These are phyloP conservation scores for Wickerhamiella parazyma DNA, from an alignment of 805 yeast genomes.

Conservation along the genomic window DNA sequence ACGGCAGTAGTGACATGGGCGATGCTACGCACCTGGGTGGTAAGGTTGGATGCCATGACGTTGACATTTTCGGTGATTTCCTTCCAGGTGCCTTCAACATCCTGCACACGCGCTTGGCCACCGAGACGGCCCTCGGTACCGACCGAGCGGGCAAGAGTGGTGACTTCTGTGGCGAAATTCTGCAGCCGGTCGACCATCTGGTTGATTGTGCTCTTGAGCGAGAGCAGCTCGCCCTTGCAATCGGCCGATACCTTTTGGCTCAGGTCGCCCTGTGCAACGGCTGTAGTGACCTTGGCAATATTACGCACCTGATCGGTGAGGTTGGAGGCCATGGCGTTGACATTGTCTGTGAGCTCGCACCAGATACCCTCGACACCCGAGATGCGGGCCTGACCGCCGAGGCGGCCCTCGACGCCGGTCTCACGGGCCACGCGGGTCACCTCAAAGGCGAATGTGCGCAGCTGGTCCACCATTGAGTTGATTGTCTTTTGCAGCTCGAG, in stretches of 20 bases:
- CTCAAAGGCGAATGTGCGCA: constrained; percentile 70
- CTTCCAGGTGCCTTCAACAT: constrained; percentile 80
- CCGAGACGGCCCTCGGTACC: constrained; percentile 84
- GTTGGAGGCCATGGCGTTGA: constrained; percentile 81
- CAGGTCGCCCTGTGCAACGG: constrained; percentile 73
- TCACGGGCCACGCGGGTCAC: constrained; percentile 79
- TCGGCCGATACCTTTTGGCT: constrained; percentile 76
- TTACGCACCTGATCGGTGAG: constrained; percentile 79
- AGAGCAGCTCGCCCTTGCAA: constrained; percentile 68
- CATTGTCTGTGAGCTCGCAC: constrained; percentile 76
- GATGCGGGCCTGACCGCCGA: constrained; percentile 79
- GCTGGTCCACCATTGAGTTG: constrained; percentile 79
- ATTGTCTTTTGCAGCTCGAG: constrained; percentile 74
- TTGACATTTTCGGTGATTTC: constrained; percentile 72
- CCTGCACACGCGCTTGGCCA: constrained; percentile 72
- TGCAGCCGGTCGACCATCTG: constrained; percentile 79
- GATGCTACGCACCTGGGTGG: constrained; percentile 78
- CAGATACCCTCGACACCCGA: constrained; percentile 75
- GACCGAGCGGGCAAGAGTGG: constrained; percentile 74
- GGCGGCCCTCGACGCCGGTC: constrained; percentile 77
- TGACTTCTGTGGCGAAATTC: constrained; percentile 71
- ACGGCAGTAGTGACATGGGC: constrained; percentile 88
- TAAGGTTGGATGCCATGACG: constrained; percentile 75
- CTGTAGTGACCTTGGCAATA: constrained; percentile 77
- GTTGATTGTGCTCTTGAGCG: constrained; percentile 71